Percentiles rank a stretch among this genome's conserved stretches.
phyloP scores from a whole-genome alignment of 2,329 filamentous ascomycete species.

The Fusarium phyllophilum region DNA sequence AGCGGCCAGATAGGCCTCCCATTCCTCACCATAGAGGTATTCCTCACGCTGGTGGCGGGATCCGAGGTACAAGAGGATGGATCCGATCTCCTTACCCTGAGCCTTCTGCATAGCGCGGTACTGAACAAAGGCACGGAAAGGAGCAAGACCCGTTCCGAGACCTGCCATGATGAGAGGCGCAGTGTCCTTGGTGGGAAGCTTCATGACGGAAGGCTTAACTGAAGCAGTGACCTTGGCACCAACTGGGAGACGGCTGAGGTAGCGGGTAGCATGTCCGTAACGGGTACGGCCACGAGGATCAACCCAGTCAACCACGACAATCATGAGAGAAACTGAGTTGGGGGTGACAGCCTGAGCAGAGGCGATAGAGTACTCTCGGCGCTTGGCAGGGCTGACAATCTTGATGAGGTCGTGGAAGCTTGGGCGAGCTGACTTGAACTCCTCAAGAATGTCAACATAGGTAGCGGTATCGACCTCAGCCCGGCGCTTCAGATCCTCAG shows the following conservation, averaged over 20 bases:
- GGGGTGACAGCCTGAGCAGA: constrained; percentile 96
- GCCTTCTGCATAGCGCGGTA: constrained; percentile 98
- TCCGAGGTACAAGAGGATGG: constrained; percentile 95
- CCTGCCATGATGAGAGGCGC: constrained; percentile 99
- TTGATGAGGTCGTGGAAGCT: constrained; percentile 87
- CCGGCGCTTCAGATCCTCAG: constrained; percentile 90
- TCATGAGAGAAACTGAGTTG: constrained; percentile 90
- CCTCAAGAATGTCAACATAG: constrained; percentile 88
- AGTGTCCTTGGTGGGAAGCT: constrained; percentile 86
- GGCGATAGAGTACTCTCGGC: constrained; percentile 98
- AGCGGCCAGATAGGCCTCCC: constrained; percentile 96
- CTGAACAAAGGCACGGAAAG: constrained; percentile 99
- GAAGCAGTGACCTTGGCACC: constrained; percentile 88
- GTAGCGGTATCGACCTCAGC: constrained; percentile 91
- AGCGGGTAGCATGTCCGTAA: constrained; percentile 92
- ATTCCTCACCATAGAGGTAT: constrained; percentile 98
- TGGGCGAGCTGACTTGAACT: constrained; percentile 90
- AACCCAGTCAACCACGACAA: constrained; percentile 96
- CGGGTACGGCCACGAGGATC: constrained; percentile 88
- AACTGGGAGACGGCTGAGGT: constrained; percentile 79
- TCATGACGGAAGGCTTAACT: constrained; percentile 99
- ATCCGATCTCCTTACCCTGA: constrained; percentile 94
- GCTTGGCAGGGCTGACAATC: constrained; percentile 92
- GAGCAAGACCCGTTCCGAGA: constrained; percentile 95
- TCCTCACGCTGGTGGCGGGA: constrained; percentile 97